Percentiles rank a stretch among this genome's conserved stretches.
Conservation (phyloP, 2,329 filamentous ascomycete genomes). For the Daldinia sp. region DNA sequence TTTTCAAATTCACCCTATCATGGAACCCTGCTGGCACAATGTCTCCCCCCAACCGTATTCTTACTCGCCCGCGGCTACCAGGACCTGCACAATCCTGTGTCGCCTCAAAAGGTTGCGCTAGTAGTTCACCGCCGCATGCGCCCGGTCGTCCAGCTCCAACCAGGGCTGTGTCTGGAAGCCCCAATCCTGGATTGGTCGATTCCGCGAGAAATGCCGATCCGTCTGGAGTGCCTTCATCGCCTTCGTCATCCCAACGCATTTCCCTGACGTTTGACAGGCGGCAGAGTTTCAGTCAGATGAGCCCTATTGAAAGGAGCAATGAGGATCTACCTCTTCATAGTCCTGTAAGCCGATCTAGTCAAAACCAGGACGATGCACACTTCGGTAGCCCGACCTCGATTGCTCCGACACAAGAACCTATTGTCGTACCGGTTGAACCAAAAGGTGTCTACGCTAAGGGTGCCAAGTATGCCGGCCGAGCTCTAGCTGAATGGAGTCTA, state of each 20-base stretch:
- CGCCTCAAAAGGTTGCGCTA: constrained; percentile 55
- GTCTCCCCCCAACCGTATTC: constrained; percentile 69
- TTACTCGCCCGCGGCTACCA: constrained; percentile 77
- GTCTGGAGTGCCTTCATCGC: constrained; percentile 50
- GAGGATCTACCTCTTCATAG: constrained; percentile 42
- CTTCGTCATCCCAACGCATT: constrained; percentile 47
- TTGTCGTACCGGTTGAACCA: constrained; percentile 61
- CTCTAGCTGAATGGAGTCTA: constrained; percentile 82
- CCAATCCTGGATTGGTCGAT: constrained; percentile 61
- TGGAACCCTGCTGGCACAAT: constrained; percentile 68
- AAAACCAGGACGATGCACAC: constrained; percentile 20
- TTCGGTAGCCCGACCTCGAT: constrained; percentile 20
- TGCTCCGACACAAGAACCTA: constrained; percentile 50
- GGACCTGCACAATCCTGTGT: constrained; percentile 76
- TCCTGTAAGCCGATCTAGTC: constrained; percentile 22
- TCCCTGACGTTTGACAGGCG: constrained; percentile 43
- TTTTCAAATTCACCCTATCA: constrained; percentile 81
- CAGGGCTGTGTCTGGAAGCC: constrained; percentile 61
- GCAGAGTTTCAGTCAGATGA: constrained; percentile 41
- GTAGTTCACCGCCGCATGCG: constrained; percentile 55
- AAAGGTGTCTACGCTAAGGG: constrained; percentile 59
- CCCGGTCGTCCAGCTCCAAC: constrained; percentile 59
- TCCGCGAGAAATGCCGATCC: constrained; percentile 64
- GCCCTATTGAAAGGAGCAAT: constrained; percentile 40
- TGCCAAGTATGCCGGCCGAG: constrained; percentile 75